phyloP scores from a whole-genome alignment of 805 yeast species.

The Candida orba region DNA sequence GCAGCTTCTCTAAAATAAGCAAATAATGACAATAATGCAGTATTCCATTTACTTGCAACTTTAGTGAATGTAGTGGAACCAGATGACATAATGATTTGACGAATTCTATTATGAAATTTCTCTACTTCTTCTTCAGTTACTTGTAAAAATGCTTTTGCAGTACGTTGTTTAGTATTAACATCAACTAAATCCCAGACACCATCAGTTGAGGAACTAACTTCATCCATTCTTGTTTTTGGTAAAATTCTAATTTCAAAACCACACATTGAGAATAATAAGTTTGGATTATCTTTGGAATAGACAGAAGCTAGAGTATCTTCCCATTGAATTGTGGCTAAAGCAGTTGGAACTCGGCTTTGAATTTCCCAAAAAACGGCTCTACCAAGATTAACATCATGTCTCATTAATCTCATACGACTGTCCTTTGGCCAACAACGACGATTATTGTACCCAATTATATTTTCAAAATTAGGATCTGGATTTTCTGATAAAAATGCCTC shows the following conservation, averaged over 20 bases:
- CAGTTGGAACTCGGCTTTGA: conserved; percentile 66
- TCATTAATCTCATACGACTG: conserved; percentile 79
- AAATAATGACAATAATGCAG: conserved; percentile 77
- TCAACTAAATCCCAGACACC: conserved; percentile 88
- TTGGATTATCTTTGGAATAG: conserved; percentile 86
- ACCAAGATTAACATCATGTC: conserved; percentile 89
- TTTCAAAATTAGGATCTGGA: conserved; percentile 90
- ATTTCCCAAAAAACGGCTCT: conserved; percentile 91
- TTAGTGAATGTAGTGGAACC: conserved; percentile 95
- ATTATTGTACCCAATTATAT: conserved; percentile 77
- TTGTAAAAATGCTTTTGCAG: conserved; percentile 80
- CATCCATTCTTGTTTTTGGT: conserved; percentile 61
- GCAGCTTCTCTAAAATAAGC: conserved; percentile 93
- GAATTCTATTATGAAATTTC: conserved; percentile 71
- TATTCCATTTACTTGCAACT: conserved; percentile 93
- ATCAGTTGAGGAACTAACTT: conserved; percentile 53
- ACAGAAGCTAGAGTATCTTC: conserved; percentile 77
- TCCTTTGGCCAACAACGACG: conserved; percentile 95
- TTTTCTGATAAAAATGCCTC: conserved; percentile 74
- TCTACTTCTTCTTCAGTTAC: conserved; percentile 79
- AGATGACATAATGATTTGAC: conserved; percentile 89
- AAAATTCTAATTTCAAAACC: conserved; percentile 90
- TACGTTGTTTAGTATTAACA: conserved; percentile 67
- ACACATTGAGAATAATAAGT: conserved; percentile 80
- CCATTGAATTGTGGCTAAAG: conserved; percentile 72